phyloP scores from a whole-genome alignment of 768 basidiomycete species.

The Russula virescens region DNA sequence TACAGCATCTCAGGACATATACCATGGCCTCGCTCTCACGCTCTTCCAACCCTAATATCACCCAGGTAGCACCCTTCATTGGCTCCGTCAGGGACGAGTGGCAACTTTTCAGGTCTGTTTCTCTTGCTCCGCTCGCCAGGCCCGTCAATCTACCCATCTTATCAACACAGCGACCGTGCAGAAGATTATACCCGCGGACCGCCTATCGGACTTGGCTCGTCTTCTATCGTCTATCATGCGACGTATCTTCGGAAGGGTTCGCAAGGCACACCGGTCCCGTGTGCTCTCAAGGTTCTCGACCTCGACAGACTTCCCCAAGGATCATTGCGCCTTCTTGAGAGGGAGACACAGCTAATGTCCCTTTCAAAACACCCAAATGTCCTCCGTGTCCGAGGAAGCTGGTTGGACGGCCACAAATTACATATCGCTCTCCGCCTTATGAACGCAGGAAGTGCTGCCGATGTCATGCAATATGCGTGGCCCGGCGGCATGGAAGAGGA shows the following conservation, averaged over 20 bases:
- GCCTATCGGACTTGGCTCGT: conserved; percentile 87
- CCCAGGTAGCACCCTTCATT: conserved; percentile 41
- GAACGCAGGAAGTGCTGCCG: conserved; percentile 82
- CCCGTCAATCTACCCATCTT: not conserved
- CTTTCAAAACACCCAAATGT: conserved; percentile 92
- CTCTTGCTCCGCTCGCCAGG: not conserved
- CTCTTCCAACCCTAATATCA: not conserved
- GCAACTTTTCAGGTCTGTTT: conserved; percentile 65
- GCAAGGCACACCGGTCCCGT: conserved; percentile 41
- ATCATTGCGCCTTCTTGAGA: conserved; percentile 65
- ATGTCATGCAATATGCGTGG: conserved; percentile 81
- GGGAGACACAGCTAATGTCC: conserved; percentile 90
- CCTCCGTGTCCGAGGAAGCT: conserved; percentile 83
- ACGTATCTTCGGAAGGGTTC: conserved; percentile 44
- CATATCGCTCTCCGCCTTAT: conserved; percentile 85
- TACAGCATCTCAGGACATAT: too few species aligned
- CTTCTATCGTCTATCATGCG: conserved; percentile 85
- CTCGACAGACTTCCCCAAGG: conserved; percentile 70
- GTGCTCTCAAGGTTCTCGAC: conserved; percentile 86
- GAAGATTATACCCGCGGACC: conserved; percentile 69
- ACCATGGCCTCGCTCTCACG: not conserved
- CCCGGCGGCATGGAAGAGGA: conserved; percentile 90
- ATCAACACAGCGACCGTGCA: conserved; percentile 49
- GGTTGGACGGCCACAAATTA: conserved; percentile 79
- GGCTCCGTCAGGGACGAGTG: conserved; percentile 83